Evolutionary conservation across 371 early-diverging fungal genomes (phyloP).

Genomic region (Saksenaea vasiformis): DNA sequence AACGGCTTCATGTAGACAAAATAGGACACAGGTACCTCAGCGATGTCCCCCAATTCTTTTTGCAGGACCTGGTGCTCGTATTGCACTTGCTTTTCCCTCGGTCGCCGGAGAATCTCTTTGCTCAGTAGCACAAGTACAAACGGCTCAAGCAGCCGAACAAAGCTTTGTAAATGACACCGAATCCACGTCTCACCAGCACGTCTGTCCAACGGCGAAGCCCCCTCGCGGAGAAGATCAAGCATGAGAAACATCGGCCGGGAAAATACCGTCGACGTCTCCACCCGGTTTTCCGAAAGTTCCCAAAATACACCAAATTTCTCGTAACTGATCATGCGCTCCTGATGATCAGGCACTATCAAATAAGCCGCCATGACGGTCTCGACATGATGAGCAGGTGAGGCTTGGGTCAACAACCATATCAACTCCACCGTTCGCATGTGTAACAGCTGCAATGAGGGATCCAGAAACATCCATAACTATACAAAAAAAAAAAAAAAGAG

Average conservation of each 20-base stretch:
- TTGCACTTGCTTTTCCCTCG: conserved; percentile 39
- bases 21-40: conserved; percentile 25
- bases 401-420: conserved; percentile 63
- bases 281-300: conserved; percentile 57
- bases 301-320: conserved; percentile 76
- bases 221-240: conserved; percentile 64
- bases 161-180: conserved; percentile 63
- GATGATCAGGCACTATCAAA: conserved; percentile 45
- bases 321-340: conserved; percentile 39
- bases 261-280: conserved; percentile 52
- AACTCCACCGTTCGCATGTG: conserved; percentile 70
- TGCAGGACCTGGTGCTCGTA: conserved; percentile 42
- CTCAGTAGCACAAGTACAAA: conserved; percentile 59
- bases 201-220: conserved; percentile 56
- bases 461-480: conserved; percentile 51
- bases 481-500: background rate
- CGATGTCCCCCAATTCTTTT: conserved; percentile 8
- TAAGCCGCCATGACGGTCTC: conserved; percentile 64
- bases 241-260: conserved; percentile 75
- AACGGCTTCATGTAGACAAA: conserved; percentile 61
- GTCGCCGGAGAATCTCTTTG: conserved; percentile 48
- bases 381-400: conserved; percentile 55
- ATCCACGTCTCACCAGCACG: conserved; percentile 77
- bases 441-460: conserved; percentile 39
- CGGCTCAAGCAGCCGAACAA: conserved; percentile 66